Conservation (phyloP, 192 early-diverging fungal species). For the Lobosporangium transversale region DNA sequence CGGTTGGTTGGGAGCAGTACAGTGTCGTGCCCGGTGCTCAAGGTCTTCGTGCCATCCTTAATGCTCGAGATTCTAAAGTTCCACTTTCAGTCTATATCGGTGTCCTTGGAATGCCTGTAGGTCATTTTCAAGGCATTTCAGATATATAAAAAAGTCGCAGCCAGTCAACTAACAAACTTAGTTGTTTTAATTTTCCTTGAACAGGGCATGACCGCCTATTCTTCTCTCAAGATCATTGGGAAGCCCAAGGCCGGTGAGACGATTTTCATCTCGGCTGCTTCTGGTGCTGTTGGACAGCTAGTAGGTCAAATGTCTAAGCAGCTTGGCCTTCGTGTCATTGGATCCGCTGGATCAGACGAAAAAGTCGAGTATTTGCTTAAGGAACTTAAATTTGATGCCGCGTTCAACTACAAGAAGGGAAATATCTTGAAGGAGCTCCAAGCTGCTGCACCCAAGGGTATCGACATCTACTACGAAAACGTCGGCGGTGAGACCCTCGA, state of each 20-base stretch:
- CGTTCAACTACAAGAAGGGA: constrained; percentile 88
- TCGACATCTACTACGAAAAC: constrained; percentile 89
- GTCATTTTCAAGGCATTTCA: too few relatives aligned
- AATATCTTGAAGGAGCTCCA: constrained; percentile 57
- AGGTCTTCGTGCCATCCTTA: constrained; percentile 21
- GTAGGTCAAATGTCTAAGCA: constrained; percentile 85
- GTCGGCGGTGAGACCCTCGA: constrained; percentile 84
- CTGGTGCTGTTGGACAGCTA: constrained; percentile 78
- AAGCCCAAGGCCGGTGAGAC: constrained; percentile 90
- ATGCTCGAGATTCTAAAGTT: constrained; percentile 34
- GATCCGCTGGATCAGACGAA: constrained; percentile 77
- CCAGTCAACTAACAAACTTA: background rate
- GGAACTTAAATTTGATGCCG: constrained; percentile 76
- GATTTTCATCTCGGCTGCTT: constrained; percentile 77
- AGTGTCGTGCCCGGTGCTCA: constrained; percentile 21
- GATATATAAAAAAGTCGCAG: background rate
- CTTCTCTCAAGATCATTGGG: constrained; percentile 61
- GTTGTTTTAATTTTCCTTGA: too few relatives aligned
- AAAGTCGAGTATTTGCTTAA: constrained; percentile 75
- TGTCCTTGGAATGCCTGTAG: constrained; percentile 53
- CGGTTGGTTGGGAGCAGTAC: constrained; percentile 59
- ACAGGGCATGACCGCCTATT: constrained; percentile 58
- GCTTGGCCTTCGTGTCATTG: constrained; percentile 77
- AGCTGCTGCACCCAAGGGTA: constrained; percentile 74
- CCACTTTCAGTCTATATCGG: constrained; percentile 40